Evolutionary conservation across 805 yeast genomes (phyloP), one percentile per base, ranked within the genome.

Genomic region (Yamadazyma tumulicola): DNA sequence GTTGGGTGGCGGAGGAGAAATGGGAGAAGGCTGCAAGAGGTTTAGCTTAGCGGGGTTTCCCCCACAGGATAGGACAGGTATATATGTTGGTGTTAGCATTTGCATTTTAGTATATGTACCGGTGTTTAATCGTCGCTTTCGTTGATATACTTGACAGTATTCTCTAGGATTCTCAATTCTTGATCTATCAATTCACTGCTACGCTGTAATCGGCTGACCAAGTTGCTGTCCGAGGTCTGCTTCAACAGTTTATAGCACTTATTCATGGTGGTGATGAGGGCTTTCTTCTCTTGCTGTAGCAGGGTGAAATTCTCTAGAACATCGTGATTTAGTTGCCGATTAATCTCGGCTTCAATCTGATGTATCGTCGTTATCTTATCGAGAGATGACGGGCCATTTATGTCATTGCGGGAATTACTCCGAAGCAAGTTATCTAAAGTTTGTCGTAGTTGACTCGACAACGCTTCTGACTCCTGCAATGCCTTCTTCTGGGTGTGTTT

Each of bases 1-100:
- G 96, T 13, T 89, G 97, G 97, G 70, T 73, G 11, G 80, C 78
- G 40, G 77, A 77, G 15, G 86, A 81, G 32, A 75, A 77, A 45
- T 89, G 93, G 91, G 81, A 75, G 38, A 60, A 69, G 23, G 74
- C 74, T 4, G 69, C 69, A 4, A 51, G 48, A 20, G 72, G 72
- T 1, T 45, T 64, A 32, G 52, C 68, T 4, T 60, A 41, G 33
- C 13, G 14, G n/a, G 6, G 15, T 11, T 8, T 26, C 9, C 23
- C 19, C 6, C 19, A n/a, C n/a, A n/a, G n/a, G n/a, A n/a, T n/a
- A 27, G n/a, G n/a, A n/a, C n/a, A n/a, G n/a, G n/a, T n/a, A n/a
- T 5, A 30, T 21, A 21, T 14, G 10, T 30, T 30, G 16, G 16
- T 30, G 32, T 7, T 30, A 17, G 15, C 6, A 16, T 30, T 21